A percentile compares a stretch with the other conserved stretches of the same genome.
phyloP scores from a whole-genome alignment of 495 filamentous ascomycete genomes.

The Aspergillus ellipticus region DNA sequence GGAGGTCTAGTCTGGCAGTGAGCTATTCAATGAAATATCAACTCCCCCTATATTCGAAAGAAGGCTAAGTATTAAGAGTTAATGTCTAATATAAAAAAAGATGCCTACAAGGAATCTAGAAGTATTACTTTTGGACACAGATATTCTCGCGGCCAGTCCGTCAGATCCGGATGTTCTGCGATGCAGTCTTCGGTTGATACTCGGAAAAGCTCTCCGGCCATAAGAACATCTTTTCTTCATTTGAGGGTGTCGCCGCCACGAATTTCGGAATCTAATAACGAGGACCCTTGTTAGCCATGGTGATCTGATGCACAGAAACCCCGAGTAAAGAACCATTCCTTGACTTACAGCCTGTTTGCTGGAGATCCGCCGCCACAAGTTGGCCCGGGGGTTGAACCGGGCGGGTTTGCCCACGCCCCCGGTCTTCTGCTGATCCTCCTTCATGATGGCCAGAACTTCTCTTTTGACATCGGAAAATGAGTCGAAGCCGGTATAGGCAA shows the following conservation, averaged over 20 bases:
- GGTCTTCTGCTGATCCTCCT: slow-evolving; percentile 62
- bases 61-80: too few species aligned
- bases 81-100: too few species aligned
- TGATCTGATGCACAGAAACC: not conserved
- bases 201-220: slow-evolving; percentile 62
- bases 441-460: slow-evolving; percentile 57
- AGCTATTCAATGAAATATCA: too few species aligned
- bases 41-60: too few species aligned
- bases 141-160: too few species aligned
- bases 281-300: slow-evolving; percentile 1
- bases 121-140: too few species aligned
- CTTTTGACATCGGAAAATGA: slow-evolving; percentile 65
- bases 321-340: too few species aligned
- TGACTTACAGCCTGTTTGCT: slow-evolving; percentile 50
- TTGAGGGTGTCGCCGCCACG: slow-evolving; percentile 50
- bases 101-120: too few species aligned
- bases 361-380: slow-evolving; percentile 64
- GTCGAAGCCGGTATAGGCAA: slow-evolving; percentile 62
- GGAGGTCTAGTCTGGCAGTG: too few species aligned
- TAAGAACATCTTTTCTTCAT: slow-evolving; percentile 62
- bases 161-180: slow-evolving; percentile 9
- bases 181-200: slow-evolving; percentile 27
- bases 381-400: slow-evolving; percentile 67
- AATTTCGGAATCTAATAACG: slow-evolving; percentile 46
- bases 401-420: slow-evolving; percentile 58